A percentile compares a stretch with the other conserved stretches of the same genome.
phyloP scores from a whole-genome alignment of 345 rosid species.

The Cardiospermum halicacabum region DNA sequence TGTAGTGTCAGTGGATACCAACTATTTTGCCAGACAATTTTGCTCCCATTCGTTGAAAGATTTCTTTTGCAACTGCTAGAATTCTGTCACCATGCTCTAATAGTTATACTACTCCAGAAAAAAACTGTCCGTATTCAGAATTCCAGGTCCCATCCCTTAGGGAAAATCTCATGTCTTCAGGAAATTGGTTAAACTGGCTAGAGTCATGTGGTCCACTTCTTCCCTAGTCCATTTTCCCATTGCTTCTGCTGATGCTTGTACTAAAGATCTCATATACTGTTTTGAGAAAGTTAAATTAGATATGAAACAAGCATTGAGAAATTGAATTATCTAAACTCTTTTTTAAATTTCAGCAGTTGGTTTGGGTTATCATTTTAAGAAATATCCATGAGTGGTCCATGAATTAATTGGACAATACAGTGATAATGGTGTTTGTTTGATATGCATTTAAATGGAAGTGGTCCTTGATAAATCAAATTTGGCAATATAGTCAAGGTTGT shows the following conservation, averaged over 20 bases:
- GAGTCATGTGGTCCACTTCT: constrained; percentile 77
- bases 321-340: neutral
- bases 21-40: constrained; percentile 82
- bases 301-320: neutral
- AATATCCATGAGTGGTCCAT: no score
- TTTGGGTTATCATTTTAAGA: no score
- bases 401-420: no score
- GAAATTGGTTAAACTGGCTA: constrained; percentile 79
- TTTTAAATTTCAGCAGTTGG: neutral
- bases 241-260: constrained; percentile 76
- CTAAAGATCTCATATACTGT: constrained; percentile 91
- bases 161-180: constrained; percentile 82
- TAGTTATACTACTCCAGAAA: constrained; percentile 88
- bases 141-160: constrained; percentile 86
- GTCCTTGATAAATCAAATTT: neutral
- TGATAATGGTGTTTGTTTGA: neutral
- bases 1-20: constrained; percentile 97
- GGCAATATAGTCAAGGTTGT: neutral
- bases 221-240: constrained; percentile 66
- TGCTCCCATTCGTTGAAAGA: constrained; percentile 63
- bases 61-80: constrained; percentile 63
- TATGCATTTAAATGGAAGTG: neutral
- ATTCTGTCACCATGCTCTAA: constrained; percentile 74
- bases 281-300: constrained; percentile 22
- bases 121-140: constrained; percentile 77